Evolutionary conservation across 768 basidiomycete species (phyloP), one percentile per base, ranked within the genome.

Genomic region (Boletus rex-veris): DNA sequence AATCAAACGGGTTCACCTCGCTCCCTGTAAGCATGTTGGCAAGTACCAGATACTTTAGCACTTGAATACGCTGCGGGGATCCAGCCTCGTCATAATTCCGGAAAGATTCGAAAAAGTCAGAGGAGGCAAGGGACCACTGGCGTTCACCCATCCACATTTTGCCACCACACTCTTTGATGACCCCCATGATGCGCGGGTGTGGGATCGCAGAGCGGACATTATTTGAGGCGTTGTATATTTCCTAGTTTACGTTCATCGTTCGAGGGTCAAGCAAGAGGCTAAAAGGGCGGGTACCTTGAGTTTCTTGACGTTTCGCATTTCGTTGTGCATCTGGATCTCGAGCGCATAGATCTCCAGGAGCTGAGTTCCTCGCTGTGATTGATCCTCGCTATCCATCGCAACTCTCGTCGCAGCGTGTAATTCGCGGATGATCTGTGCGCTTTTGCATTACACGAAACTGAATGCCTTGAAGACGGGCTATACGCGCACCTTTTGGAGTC

Each of bases 61-160:
- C 97, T 76, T 98, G 96, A 26, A 98, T 97, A 28, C 97, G 80
- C 69, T 98, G 95, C 1, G 93, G 88, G 4, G 92, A 94, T 6
- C 97, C 97, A 12, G 95, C 93, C 70, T 99, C 97, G 62, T 99
- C 97, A 68, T 98, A 99, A 67, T 96, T 97, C 61, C 90, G 83
- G 81, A 99, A 99, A 3, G 95, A 97, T 62, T 98, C 96, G 72
- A 98, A 98, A 71, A 99, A 97, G 73, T 99, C 97, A 68, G 93
- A 91, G 58, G 92, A 95, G 0, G 97, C 97, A 53, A 92, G 84
- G 52, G 90, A 88, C 95, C 96, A 99, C 75, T 97, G 91, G 88
- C 96, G 90, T 79, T 98, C 97, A 54, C 92, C 93, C 97, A 99
- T 98, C 95, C 97, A 98, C 97, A 99, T 99, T 74, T 99, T 99